Percentiles rank a stretch among this genome's conserved stretches.
Conservation (phyloP, 1,284 basidiomycete species). For the Puccinia polysora region DNA sequence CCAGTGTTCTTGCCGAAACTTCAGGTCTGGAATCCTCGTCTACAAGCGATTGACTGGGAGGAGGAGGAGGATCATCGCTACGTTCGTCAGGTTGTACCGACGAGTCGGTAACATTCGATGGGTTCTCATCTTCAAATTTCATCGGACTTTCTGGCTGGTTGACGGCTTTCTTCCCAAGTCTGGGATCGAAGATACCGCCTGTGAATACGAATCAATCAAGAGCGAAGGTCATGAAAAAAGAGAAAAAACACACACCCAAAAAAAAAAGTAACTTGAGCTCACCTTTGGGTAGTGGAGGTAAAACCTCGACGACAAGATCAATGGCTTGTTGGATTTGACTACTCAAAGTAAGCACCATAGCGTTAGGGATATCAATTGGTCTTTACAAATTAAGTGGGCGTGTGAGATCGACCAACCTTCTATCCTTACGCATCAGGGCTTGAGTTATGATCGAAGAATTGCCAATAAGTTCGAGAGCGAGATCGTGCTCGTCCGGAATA, state of each 20-base stretch:
- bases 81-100: conserved; percentile 17
- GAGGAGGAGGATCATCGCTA: background rate
- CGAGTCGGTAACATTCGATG: conserved; percentile 21
- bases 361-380: background rate
- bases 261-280: conserved; percentile 46
- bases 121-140: conserved; percentile 47
- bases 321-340: conserved; percentile 82
- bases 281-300: conserved; percentile 88
- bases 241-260: too few relatives aligned
- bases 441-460: conserved; percentile 43
- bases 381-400: background rate
- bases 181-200: conserved; percentile 50
- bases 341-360: background rate
- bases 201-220: background rate
- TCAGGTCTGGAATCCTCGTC: conserved; percentile 43
- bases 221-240: background rate
- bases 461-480: conserved; percentile 54
- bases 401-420: conserved; percentile 4
- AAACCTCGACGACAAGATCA: conserved; percentile 75
- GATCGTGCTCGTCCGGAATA: conserved; percentile 58
- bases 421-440: conserved; percentile 41
- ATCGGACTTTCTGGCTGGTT: conserved; percentile 43
- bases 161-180: conserved; percentile 46
- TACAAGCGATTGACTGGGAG: background rate
- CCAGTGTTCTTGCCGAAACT: conserved; percentile 23